Evolutionary conservation across 345 rosid genomes (phyloP).

Genomic region (Eucalyptus cladocalyx): DNA sequence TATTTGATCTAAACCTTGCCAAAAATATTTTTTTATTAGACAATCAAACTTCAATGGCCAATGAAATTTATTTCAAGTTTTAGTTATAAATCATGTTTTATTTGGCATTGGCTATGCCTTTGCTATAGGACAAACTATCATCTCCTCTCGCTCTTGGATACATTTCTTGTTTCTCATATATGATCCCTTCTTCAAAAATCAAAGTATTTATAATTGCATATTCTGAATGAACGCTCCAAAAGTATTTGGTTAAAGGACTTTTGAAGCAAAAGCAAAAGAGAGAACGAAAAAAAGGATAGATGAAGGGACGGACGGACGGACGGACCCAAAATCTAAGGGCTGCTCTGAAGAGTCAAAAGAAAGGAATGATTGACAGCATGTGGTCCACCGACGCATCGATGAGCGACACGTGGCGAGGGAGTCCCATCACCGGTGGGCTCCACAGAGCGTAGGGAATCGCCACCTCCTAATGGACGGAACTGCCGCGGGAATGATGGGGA

Average conservation of each 20-base stretch:
- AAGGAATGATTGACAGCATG: not conserved
- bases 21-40: not conserved
- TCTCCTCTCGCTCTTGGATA: not conserved
- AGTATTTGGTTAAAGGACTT: not conserved
- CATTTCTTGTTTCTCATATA: not conserved
- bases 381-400: constrained; percentile 8
- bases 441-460: not conserved
- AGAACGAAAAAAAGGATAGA: not conserved
- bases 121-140: not conserved
- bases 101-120: not conserved
- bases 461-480: not conserved
- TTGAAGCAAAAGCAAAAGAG: not conserved
- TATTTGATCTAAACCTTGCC: not conserved
- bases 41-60: not conserved
- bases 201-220: not conserved
- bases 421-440: not conserved
- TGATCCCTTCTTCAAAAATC: not conserved
- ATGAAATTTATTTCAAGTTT: not conserved
- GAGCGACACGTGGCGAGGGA: constrained; percentile 1
- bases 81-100: not conserved
- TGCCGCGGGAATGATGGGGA: not conserved
- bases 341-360: not conserved
- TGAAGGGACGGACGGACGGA: not conserved
- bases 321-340: not conserved
- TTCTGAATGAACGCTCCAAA: not conserved